A percentile compares a stretch with the other conserved stretches of the same genome.
Evolutionary conservation across 2,329 filamentous ascomycete species (phyloP).

Genomic region (Cercospora berteroae): DNA sequence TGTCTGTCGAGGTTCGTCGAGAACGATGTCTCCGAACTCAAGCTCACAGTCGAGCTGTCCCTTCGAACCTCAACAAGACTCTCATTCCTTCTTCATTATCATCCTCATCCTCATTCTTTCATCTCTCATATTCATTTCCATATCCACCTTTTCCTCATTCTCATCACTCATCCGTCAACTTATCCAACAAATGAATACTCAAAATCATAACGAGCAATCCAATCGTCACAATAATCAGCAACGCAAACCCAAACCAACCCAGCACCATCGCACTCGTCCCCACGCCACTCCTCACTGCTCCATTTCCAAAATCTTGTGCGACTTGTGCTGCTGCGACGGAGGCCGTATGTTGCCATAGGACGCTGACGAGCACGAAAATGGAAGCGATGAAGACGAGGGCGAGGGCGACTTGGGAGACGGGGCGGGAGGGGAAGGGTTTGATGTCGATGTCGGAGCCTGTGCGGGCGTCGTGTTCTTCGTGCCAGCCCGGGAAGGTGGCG

Average conservation of each 20-base stretch:
- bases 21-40: no score
- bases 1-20: background rate
- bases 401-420: slow-evolving; percentile 88
- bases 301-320: slow-evolving; percentile 88
- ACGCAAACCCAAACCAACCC: slow-evolving; percentile 93
- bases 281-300: slow-evolving; percentile 79
- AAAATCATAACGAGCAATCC: slow-evolving; percentile 94
- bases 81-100: background rate
- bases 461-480: slow-evolving; percentile 78
- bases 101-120: background rate
- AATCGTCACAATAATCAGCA: slow-evolving; percentile 93
- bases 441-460: slow-evolving; percentile 81
- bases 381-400: slow-evolving; percentile 79
- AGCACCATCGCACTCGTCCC: slow-evolving; percentile 95
- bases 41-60: background rate
- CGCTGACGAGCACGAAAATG: slow-evolving; percentile 64
- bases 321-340: slow-evolving; percentile 93
- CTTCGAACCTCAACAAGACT: background rate
- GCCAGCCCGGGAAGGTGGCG: slow-evolving; percentile 96
- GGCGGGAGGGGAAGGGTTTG: slow-evolving; percentile 87
- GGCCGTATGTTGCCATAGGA: slow-evolving; percentile 90
- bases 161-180: slow-evolving; percentile 49
- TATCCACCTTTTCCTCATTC: background rate
- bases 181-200: slow-evolving; percentile 77
- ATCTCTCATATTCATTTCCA: background rate